phyloP scores from a whole-genome alignment of 441 rosid genomes.

The Erodium moschatum region DNA sequence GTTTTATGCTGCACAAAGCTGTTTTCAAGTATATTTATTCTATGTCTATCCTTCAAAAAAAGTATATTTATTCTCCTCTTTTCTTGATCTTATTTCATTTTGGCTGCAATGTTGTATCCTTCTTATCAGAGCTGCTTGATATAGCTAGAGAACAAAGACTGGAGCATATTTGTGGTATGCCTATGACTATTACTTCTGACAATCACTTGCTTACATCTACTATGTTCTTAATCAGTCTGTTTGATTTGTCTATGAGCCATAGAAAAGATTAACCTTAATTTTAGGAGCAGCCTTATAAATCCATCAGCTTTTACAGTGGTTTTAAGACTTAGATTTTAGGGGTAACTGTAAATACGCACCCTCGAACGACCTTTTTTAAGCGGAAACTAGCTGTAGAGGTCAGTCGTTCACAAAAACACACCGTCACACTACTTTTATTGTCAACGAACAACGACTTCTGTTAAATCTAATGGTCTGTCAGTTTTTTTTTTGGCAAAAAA shows the following conservation, averaged over 20 bases:
- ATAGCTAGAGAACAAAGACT: neutral
- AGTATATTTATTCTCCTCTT: neutral
- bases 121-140: neutral
- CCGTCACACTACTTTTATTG: too few relatives aligned
- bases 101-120: neutral
- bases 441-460: too few relatives aligned
- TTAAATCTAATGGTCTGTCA: too few relatives aligned
- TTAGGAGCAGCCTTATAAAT: too few relatives aligned
- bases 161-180: conserved; percentile 2
- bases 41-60: too few relatives aligned
- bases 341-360: too few relatives aligned
- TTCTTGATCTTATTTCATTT: neutral
- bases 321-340: too few relatives aligned
- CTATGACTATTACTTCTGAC: neutral
- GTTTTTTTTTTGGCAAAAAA: too few relatives aligned
- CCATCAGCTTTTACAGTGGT: too few relatives aligned
- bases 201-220: neutral
- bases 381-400: too few relatives aligned
- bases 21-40: neutral
- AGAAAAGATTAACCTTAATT: neutral
- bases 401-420: too few relatives aligned
- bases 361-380: too few relatives aligned
- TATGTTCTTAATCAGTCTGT: neutral
- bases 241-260: neutral
- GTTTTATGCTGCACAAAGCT: conserved; percentile 1